Base-by-base conservation (phyloP, 257 asterid genomes). In the Agastache rugosa region DNA sequence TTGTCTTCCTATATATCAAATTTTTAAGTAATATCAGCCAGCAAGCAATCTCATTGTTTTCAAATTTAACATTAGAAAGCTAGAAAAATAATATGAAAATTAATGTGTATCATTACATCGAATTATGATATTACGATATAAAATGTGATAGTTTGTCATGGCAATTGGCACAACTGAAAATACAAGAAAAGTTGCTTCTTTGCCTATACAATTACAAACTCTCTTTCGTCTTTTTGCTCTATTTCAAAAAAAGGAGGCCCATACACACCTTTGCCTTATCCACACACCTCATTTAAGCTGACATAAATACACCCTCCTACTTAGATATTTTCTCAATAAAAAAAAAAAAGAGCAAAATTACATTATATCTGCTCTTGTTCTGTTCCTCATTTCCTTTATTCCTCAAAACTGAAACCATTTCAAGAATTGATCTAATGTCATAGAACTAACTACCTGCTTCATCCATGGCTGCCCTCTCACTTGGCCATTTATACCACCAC, bases 391-490 rank as follows among this genome's bases (percentile, higher is more conserved):
- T n/a, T n/a, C n/a, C n/a, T n/a, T n/a, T 11, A 34, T 31, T 25
- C 20, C 59, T 16, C 19, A 48, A 48, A 58, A 12, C 11, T 11
- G 19, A 64, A 53, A 8, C 47, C 25, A 23, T n/a, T 51, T 71
- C 72, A 63, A 75, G 48, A 80, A 65, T 45, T 8, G 10, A 67
- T 74, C 77, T 51, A 79, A 78, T 77, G 68, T 39, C 42, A 50
- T 77, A 59, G 47, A 48, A 31, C 35, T 31, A 29, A 39, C 19
- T 42, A 15, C 41, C 22, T 59, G 48, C 1, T 63, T 59, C 71
- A 75, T 47, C 81, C 84, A 85, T 85, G 89, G 85, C 89, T 51
- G 76, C 84, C 8, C 75, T 80, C 50, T 53, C 84, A 71, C 66
- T 74, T 2, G 35, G 72, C 69, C 78, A 67, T 41, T 16, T 67